phyloP scores from a whole-genome alignment of 345 rosid genomes.

The Viola odorata region DNA sequence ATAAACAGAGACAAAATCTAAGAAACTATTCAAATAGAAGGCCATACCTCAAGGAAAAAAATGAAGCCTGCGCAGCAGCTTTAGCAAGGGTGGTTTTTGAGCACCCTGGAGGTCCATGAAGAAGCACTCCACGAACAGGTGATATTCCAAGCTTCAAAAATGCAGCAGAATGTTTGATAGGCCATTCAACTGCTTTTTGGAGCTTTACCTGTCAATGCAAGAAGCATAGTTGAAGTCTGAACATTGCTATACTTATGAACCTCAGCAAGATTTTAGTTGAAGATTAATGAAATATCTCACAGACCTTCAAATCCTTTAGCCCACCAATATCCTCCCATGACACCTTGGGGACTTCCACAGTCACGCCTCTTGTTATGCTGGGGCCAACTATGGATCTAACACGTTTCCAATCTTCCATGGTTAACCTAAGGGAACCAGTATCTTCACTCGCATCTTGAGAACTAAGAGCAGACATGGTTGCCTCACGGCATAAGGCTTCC shows the following conservation, averaged over 20 bases:
- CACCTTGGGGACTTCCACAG: slow-evolving; percentile 82
- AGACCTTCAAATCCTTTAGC: slow-evolving; percentile 58
- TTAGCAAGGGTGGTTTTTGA: slow-evolving; percentile 97
- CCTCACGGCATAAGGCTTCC: slow-evolving; percentile 86
- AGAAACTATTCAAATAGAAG: no score
- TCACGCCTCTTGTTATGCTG: slow-evolving; percentile 87
- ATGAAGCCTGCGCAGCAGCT: slow-evolving; percentile 91
- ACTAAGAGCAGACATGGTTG: slow-evolving; percentile 53
- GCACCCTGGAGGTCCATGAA: slow-evolving; percentile 99
- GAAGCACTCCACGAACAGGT: slow-evolving; percentile 76
- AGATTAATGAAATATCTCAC: no score
- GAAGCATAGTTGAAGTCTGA: background rate
- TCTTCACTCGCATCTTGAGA: slow-evolving; percentile 30
- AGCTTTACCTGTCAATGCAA: slow-evolving; percentile 61
- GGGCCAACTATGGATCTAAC: slow-evolving; percentile 76
- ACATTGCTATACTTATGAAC: no score
- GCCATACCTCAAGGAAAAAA: slow-evolving; percentile 73
- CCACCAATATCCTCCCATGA: slow-evolving; percentile 95
- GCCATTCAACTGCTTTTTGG: slow-evolving; percentile 92
- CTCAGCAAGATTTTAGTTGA: no score
- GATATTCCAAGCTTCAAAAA: slow-evolving; percentile 72
- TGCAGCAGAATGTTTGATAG: slow-evolving; percentile 70
- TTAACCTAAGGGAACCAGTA: slow-evolving; percentile 31
- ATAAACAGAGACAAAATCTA: no score
- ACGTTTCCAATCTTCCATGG: slow-evolving; percentile 55